Evolutionary conservation across 495 filamentous ascomycete species (phyloP).

Genomic region (Penicillium goetzii): DNA sequence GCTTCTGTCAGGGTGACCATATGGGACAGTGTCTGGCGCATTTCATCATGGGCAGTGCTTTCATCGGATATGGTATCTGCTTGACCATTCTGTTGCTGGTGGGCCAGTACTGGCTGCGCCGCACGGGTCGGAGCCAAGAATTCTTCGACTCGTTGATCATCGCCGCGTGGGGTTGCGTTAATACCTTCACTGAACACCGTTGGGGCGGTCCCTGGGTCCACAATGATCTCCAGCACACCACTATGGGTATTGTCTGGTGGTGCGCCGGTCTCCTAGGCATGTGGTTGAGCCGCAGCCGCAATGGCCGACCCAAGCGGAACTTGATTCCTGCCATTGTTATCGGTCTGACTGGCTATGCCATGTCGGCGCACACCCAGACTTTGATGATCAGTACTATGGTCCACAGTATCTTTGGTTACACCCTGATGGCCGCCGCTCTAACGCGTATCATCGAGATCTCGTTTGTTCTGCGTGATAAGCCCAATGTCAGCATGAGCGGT

Average conservation of each 20-base stretch:
- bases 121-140: conserved; percentile 88
- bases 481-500: conserved; percentile 58
- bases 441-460: conserved; percentile 88
- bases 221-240: conserved; percentile 96
- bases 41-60: conserved; percentile 98
- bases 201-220: conserved; percentile 91
- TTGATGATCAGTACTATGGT: conserved; percentile 84
- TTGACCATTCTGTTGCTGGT: conserved; percentile 85
- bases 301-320: conserved; percentile 88
- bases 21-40: conserved; percentile 92
- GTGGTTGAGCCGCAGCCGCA: conserved; percentile 82
- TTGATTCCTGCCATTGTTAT: conserved; percentile 91
- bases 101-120: conserved; percentile 83
- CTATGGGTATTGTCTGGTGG: conserved; percentile 98
- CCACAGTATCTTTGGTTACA: conserved; percentile 93
- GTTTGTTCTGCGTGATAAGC: conserved; percentile 78
- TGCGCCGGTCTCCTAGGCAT: conserved; percentile 87
- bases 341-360: conserved; percentile 90
- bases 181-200: conserved; percentile 96
- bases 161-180: conserved; percentile 91
- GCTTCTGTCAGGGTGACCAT: conserved; percentile 94
- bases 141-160: conserved; percentile 96
- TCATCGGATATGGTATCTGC: conserved; percentile 90
- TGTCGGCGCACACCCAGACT: conserved; percentile 85
- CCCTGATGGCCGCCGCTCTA: conserved; percentile 85